A percentile compares a stretch with the other conserved stretches of the same genome.
phyloP scores from a whole-genome alignment of 306 rosid species.

The Aeschynomene evenia region DNA sequence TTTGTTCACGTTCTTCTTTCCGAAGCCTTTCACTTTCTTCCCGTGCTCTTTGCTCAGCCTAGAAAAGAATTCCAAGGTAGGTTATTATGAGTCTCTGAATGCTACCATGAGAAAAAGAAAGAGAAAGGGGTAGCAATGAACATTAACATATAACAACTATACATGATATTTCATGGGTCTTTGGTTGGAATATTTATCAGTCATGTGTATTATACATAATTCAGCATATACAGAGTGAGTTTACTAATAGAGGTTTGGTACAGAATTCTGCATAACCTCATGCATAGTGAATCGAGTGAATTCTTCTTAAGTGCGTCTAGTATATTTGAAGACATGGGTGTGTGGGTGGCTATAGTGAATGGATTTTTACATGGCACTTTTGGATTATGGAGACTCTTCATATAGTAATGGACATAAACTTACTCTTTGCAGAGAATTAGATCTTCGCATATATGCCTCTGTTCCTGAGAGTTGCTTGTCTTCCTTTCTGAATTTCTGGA shows the following conservation, averaged over 20 bases:
- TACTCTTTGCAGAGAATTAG: slow-evolving; percentile 86
- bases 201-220: background rate
- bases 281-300: background rate
- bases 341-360: background rate
- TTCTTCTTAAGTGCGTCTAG: background rate
- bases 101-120: background rate
- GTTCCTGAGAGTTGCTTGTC: slow-evolving; percentile 82
- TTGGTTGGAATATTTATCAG: slow-evolving; percentile 3
- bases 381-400: background rate
- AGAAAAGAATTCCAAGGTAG: slow-evolving; percentile 15
- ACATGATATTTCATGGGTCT: background rate
- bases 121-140: background rate
- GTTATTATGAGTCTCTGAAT: slow-evolving; percentile 18
- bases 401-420: slow-evolving; percentile 33
- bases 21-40: slow-evolving; percentile 95
- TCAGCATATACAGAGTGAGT: background rate
- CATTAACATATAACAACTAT: background rate
- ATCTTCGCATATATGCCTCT: slow-evolving; percentile 90
- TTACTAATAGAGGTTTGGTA: background rate
- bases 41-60: slow-evolving; percentile 99
- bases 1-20: slow-evolving; percentile 86
- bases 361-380: slow-evolving; percentile 1
- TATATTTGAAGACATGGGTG: background rate
- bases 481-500: slow-evolving; percentile 91
- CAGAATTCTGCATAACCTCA: slow-evolving; percentile 1